Percentiles rank a stretch among this genome's conserved stretches.
These are phyloP conservation scores for Aegilops tauschii DNA, from an alignment of 176 grass and related monocot genomes.

Conservation along the genomic window DNA sequence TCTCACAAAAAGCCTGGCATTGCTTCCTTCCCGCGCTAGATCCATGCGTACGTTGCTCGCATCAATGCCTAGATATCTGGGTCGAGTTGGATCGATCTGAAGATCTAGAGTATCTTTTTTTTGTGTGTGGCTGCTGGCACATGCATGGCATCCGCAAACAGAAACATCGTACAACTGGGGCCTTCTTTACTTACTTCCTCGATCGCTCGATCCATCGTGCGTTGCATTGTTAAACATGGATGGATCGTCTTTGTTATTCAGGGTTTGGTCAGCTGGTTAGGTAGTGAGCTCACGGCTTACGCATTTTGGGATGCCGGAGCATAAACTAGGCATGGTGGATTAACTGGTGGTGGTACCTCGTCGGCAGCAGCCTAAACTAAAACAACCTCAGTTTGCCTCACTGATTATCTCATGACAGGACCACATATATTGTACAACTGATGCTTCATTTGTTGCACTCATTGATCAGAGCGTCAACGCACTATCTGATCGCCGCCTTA, in stretches of 20 bases:
- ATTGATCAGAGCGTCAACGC: not conserved
- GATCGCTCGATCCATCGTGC: not conserved
- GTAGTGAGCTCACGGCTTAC: slow-evolving; percentile 14
- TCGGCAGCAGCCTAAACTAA: not conserved
- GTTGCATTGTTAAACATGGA: not conserved
- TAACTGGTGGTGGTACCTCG: not conserved
- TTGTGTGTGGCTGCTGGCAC: not conserved
- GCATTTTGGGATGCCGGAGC: not conserved
- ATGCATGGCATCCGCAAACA: not conserved
- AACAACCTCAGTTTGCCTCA: not conserved
- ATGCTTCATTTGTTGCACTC: not conserved
- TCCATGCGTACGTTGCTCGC: too few relatives aligned
- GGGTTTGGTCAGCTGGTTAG: not conserved
- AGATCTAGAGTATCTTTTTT: too few relatives aligned
- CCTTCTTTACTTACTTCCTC: not conserved
- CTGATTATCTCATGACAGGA: not conserved
- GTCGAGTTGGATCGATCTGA: too few relatives aligned
- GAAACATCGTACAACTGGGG: slow-evolving; percentile 21
- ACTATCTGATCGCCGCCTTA: not conserved
- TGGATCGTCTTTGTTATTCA: not conserved
- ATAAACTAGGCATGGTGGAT: not conserved
- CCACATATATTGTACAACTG: too few relatives aligned
- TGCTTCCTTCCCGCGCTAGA: too few relatives aligned
- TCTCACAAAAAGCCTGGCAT: too few relatives aligned
- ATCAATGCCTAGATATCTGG: too few relatives aligned